Conservation (phyloP, 1,139 yeast species). For the Yamadazyma taylorii region DNA sequence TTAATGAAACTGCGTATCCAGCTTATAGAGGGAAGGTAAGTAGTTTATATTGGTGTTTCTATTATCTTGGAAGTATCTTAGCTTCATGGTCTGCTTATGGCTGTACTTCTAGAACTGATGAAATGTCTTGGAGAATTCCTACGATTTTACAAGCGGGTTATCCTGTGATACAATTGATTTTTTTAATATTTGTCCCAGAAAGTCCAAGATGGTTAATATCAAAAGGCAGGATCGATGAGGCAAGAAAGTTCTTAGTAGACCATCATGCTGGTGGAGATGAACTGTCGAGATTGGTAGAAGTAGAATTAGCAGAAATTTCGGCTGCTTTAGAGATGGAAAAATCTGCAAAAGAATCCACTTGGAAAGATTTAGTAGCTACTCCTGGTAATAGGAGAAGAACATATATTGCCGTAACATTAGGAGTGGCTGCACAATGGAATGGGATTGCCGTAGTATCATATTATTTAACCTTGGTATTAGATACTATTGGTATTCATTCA, state of each 20-base stretch:
- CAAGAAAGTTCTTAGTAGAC: slow-evolving; percentile 43
- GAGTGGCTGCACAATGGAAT: slow-evolving; percentile 19
- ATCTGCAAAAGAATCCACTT: slow-evolving; percentile 12
- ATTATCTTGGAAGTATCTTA: slow-evolving; percentile 58
- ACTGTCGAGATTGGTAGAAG: slow-evolving; percentile 7
- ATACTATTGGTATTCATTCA: slow-evolving; percentile 45
- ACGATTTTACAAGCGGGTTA: slow-evolving; percentile 49
- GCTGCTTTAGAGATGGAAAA: slow-evolving; percentile 12
- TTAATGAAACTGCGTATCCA: slow-evolving; percentile 61
- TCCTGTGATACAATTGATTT: slow-evolving; percentile 21
- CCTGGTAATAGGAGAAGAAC: slow-evolving; percentile 17
- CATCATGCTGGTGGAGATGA: slow-evolving; percentile 19
- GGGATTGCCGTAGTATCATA: slow-evolving; percentile 25
- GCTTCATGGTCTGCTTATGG: slow-evolving; percentile 58
- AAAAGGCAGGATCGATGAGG: slow-evolving; percentile 45
- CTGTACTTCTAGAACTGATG: slow-evolving; percentile 44
- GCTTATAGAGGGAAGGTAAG: slow-evolving; percentile 57
- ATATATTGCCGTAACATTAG: slow-evolving; percentile 18
- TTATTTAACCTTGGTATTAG: slow-evolving; percentile 44
- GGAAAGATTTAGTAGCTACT: slow-evolving; percentile 16
- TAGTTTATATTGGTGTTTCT: slow-evolving; percentile 56
- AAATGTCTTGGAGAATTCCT: slow-evolving; percentile 53
- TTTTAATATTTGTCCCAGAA: slow-evolving; percentile 58
- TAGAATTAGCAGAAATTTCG: slow-evolving; percentile 8
- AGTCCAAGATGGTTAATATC: slow-evolving; percentile 55